Evolutionary conservation across 163 green algal genomes (phyloP), one percentile per base, ranked within the genome.

Genomic region (Scenedesmus sp.): DNA sequence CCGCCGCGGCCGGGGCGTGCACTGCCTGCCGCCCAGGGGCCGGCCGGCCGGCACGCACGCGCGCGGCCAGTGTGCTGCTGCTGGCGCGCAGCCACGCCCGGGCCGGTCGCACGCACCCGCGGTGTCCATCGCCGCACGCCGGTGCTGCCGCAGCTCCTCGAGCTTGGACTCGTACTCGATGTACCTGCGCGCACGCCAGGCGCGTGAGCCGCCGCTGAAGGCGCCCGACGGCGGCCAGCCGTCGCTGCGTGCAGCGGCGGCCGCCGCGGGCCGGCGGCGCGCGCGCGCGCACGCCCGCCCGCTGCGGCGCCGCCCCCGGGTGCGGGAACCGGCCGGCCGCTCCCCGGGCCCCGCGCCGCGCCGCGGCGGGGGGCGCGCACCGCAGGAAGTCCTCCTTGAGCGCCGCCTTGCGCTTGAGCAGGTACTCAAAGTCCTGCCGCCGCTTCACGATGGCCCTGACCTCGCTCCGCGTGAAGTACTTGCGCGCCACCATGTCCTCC

Each of bases 391-490:
- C 94, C 4, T 78, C 74, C 63, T 93, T 94, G 0, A 93, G 47
- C 0, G 91, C 78, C 0, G 89, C 87, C 29, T 74, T 70, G 18
- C 94, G 86, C 75, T 96, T 96, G 3, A 98, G 79, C 1, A 81
- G 44, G 66, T 98, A 98, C 72, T 98, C 94, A 85, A 94, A 96
- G 62, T 96, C 82, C 54, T 92, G 86, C 18, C 94, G 87, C 64
- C 89, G 87, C 75, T 91, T 88, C 15, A 95, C 89, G 13, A 98
- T 92, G 31, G 87, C 73, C 73, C 85, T 89, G 26, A 97, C 83
- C 75, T 98, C 94, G 0, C 33, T 28, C 15, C 86, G 89, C 7
- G 72, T 92, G 78, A 99, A 98, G 77, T 97, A 96, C 33, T 95
- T 91, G 10, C 91, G 87, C 58, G 89, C 70, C 51, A 97, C 91